phyloP scores from a whole-genome alignment of 495 filamentous ascomycete genomes.

The Annulohypoxylon nitens region DNA sequence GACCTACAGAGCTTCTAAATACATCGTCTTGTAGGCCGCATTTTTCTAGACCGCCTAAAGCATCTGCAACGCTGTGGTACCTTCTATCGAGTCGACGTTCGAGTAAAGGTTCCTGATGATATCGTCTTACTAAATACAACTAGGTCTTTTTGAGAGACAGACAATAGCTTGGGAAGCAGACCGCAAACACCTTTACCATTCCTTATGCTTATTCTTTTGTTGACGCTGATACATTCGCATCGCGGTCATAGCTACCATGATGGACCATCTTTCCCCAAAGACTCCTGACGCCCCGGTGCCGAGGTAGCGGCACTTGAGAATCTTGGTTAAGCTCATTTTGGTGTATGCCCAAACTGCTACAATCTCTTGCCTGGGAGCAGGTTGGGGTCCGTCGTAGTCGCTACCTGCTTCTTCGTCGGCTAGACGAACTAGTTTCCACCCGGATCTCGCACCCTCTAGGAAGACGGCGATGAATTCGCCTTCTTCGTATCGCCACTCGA shows the following conservation, averaged over 20 bases:
- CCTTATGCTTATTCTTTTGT: conserved; percentile 21
- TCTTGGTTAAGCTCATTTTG: conserved; percentile 36
- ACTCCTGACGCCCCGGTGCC: conserved; percentile 38
- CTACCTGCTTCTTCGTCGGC: background rate
- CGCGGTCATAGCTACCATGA: conserved; percentile 45
- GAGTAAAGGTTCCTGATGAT: background rate
- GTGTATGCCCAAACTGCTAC: conserved; percentile 38
- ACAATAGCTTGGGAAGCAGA: background rate
- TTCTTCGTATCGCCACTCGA: conserved; percentile 44
- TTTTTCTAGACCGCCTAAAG: background rate
- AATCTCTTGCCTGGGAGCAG: conserved; percentile 31
- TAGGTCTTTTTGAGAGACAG: background rate
- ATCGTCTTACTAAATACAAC: background rate
- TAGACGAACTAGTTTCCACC: conserved; percentile 42
- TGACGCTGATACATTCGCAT: conserved; percentile 41
- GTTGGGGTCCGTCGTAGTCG: conserved; percentile 10
- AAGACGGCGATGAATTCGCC: conserved; percentile 25
- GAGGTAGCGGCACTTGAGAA: conserved; percentile 35
- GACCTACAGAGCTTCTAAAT: background rate
- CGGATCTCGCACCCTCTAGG: conserved; percentile 21
- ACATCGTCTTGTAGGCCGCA: background rate
- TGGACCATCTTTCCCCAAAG: conserved; percentile 38
- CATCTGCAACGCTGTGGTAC: background rate
- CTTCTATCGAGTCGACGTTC: background rate
- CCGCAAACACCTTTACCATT: conserved; percentile 3